These are phyloP conservation scores for Aspergillus latus DNA, from an alignment of 2,329 filamentous ascomycete species.

Conservation along the genomic window DNA sequence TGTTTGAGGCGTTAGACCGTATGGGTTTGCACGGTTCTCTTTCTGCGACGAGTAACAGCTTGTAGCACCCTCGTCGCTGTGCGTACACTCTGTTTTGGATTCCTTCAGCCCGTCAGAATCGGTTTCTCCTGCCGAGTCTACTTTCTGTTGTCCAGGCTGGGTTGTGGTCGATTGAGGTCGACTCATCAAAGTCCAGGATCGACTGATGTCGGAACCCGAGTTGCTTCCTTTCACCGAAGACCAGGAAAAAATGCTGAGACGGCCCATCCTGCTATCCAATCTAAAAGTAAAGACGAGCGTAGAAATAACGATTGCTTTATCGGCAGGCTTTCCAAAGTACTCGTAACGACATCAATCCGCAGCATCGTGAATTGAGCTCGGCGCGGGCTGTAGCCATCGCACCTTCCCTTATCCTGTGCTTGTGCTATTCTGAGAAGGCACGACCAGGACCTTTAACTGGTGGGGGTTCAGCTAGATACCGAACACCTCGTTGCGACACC, in stretches of 20 bases:
- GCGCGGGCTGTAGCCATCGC: background rate
- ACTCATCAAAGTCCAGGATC: constrained; percentile 1
- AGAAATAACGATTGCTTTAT: background rate
- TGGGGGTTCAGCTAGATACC: background rate
- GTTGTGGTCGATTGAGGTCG: background rate
- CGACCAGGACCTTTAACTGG: background rate
- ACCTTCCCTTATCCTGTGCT: constrained; percentile 4
- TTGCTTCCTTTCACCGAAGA: constrained; percentile 9
- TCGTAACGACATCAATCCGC: background rate
- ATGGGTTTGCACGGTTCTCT: background rate
- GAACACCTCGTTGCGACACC: background rate
- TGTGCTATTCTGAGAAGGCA: background rate
- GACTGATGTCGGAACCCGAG: constrained; percentile 1
- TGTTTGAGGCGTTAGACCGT: background rate
- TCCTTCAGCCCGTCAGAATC: background rate
- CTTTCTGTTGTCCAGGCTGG: background rate
- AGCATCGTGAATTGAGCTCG: background rate
- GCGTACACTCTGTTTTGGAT: background rate
- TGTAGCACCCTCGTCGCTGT: background rate
- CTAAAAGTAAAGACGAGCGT: background rate
- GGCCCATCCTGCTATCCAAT: constrained; percentile 13
- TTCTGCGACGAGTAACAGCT: background rate
- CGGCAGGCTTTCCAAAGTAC: background rate
- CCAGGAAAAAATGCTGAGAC: constrained; percentile 15
- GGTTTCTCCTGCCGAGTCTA: background rate